Percentiles rank a stretch among this genome's conserved stretches.
Evolutionary conservation across 225 moss, liverwort and hornwort genomes (phyloP).

Genomic region (Physcomitrellopsis africana): DNA sequence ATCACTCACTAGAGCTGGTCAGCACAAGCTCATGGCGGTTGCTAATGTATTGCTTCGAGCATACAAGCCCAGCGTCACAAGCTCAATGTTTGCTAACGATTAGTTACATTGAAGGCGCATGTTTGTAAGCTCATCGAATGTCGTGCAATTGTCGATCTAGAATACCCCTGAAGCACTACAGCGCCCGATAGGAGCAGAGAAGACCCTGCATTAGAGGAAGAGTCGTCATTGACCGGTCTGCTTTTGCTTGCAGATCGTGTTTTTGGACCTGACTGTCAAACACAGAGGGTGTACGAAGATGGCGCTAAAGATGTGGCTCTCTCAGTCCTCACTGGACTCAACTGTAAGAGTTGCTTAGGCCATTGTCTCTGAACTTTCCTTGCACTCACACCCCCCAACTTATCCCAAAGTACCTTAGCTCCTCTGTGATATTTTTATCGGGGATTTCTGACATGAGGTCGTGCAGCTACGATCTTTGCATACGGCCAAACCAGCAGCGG

Average conservation of each 20-base stretch:
- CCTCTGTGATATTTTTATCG: background rate
- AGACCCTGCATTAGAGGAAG: background rate
- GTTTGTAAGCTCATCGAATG: no score
- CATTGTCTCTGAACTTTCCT: background rate
- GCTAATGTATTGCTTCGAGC: no score
- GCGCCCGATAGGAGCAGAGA: background rate
- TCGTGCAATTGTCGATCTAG: background rate
- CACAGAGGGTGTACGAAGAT: conserved; percentile 91
- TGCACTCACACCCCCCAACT: background rate
- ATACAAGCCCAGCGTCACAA: no score
- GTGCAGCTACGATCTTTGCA: conserved; percentile 94
- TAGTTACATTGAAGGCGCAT: background rate
- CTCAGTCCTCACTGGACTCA: conserved; percentile 87
- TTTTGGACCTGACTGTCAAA: conserved; percentile 88
- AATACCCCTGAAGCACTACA: no score
- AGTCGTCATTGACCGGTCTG: conserved; percentile 14
- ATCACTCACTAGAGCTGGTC: no score
- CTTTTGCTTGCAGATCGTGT: conserved; percentile 76
- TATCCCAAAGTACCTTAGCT: background rate
- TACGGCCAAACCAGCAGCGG: conserved; percentile 99
- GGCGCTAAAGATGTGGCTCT: conserved; percentile 98
- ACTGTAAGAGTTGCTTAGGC: conserved; percentile 61
- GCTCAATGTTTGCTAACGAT: no score
- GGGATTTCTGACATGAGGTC: conserved; percentile 20
- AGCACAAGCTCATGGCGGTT: no score